Evolutionary conservation across 78 protist species (phyloP), one percentile per base, ranked within the genome.

Genomic region (Pigoraptor vietnamica): DNA sequence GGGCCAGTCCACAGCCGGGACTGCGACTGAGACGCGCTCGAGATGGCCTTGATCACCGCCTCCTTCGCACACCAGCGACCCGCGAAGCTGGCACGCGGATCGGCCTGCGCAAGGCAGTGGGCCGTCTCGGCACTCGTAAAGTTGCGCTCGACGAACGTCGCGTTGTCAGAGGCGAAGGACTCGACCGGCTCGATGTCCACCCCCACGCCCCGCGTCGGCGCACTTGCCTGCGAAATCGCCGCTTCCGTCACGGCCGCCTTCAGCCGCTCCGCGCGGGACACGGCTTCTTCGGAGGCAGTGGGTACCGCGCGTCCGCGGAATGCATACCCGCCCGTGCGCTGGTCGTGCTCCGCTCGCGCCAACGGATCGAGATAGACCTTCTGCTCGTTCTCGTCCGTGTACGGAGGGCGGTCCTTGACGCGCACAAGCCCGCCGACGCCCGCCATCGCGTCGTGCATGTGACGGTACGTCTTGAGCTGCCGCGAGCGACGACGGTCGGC

Each of bases 51-150:
- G 91, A 95, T 34, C 48, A 93, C 96, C 23, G 96, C 96, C 88
- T 95, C 96, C 82, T 95, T 95, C 36, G 95, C 94, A 9, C 86
- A n/a, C 95, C 95, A 95, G 23, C 92, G 86, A n/a, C 95, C 94
- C 0, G 95, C 87, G 35, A 91, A 92, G 9, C 86, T 29, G 2
- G 94, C 91, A 23, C 83, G 40, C 35, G 94, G 92, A 36, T 89
- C 82, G 1, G 93, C 40, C 1, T 83, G 67, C 9, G 91, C 23
- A 24, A 0, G 23, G 82, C 95, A 93, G 35, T 89, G 55, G 32
- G 6, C 84, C 24, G 35, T 1, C 89, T 95, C 96, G 36, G 36
- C 86, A 2, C 23, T 40, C 19, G 96, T 95, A 67, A 93, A 95
- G 95, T 95, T 95, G 88, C 94, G 89, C 32, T 91, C 39, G 29